These are phyloP conservation scores for Puccinia horiana DNA, from an alignment of 1,284 basidiomycete genomes.

Conservation along the genomic window DNA sequence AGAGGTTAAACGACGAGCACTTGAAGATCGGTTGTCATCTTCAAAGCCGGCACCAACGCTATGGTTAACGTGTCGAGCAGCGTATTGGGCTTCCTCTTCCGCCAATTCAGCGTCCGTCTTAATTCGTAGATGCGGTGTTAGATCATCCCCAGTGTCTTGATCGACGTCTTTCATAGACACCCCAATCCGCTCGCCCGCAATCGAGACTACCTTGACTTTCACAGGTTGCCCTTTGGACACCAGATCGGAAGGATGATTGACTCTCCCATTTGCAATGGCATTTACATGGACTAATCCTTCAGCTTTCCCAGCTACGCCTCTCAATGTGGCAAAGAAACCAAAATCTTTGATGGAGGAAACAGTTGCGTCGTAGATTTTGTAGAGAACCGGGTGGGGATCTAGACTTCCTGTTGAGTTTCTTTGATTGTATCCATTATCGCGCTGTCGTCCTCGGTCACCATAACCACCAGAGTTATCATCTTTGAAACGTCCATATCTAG, in stretches of 20 bases:
- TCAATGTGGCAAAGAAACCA: slow-evolving; percentile 86
- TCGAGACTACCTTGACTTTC: slow-evolving; percentile 93
- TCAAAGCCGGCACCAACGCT: slow-evolving; percentile 62
- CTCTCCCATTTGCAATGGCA: slow-evolving; percentile 80
- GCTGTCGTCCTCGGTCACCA: slow-evolving; percentile 56
- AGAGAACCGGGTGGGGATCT: slow-evolving; percentile 68
- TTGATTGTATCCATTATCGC: slow-evolving; percentile 40
- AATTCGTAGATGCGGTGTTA: slow-evolving; percentile 88
- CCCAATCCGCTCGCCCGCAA: slow-evolving; percentile 75
- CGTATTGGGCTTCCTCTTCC: slow-evolving; percentile 70
- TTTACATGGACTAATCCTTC: slow-evolving; percentile 97
- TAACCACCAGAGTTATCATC: slow-evolving; percentile 10
- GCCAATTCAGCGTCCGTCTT: slow-evolving; percentile 84
- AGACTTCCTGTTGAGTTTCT: slow-evolving; percentile 2
- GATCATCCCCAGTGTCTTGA: slow-evolving; percentile 81
- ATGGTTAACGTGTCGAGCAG: slow-evolving; percentile 64
- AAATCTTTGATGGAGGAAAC: slow-evolving; percentile 89
- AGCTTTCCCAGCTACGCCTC: slow-evolving; percentile 78
- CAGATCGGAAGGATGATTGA: slow-evolving; percentile 82
- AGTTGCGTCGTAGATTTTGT: slow-evolving; percentile 90
- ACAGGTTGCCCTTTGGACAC: slow-evolving; percentile 79
- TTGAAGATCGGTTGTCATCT: slow-evolving; percentile 59
- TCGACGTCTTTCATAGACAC: slow-evolving; percentile 98
- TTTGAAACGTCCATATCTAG: not conserved
- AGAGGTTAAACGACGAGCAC: slow-evolving; percentile 87